A percentile compares a stretch with the other conserved stretches of the same genome.
Evolutionary conservation across 2,329 filamentous ascomycete species (phyloP).

Genomic region (Fusarium nisikadoi): DNA sequence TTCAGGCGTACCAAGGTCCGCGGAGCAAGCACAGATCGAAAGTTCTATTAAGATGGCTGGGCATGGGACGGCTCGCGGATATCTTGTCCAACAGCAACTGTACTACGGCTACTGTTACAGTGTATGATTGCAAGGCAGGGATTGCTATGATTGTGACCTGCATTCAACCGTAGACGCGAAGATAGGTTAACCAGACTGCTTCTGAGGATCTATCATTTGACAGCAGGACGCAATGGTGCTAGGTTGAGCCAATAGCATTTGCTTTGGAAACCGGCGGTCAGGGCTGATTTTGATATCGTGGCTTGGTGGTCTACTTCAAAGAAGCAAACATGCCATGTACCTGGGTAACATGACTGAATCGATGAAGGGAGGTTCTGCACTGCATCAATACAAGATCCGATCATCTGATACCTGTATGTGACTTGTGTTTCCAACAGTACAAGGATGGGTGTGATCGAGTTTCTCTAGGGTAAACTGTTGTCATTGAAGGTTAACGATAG

Average conservation of each 20-base stretch:
- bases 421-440: neutral
- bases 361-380: neutral
- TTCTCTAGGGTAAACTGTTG: neutral
- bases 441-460: too few relatives aligned
- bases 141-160: neutral
- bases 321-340: slow-evolving; percentile 2
- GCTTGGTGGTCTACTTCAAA: neutral
- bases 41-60: neutral
- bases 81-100: slow-evolving; percentile 6
- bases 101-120: neutral
- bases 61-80: neutral
- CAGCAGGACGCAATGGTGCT: neutral
- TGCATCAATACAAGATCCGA: neutral
- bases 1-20: slow-evolving; percentile 7
- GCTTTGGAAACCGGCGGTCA: neutral
- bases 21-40: neutral
- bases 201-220: neutral
- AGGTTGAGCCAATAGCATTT: neutral
- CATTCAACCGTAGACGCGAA: neutral
- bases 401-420: neutral
- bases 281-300: neutral
- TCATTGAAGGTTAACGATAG: neutral
- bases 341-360: neutral
- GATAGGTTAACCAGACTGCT: neutral
- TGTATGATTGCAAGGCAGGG: neutral